A percentile compares a stretch with the other conserved stretches of the same genome.
phyloP scores from a whole-genome alignment of 805 yeast genomes.

The Metschnikowia bowlesiae region DNA sequence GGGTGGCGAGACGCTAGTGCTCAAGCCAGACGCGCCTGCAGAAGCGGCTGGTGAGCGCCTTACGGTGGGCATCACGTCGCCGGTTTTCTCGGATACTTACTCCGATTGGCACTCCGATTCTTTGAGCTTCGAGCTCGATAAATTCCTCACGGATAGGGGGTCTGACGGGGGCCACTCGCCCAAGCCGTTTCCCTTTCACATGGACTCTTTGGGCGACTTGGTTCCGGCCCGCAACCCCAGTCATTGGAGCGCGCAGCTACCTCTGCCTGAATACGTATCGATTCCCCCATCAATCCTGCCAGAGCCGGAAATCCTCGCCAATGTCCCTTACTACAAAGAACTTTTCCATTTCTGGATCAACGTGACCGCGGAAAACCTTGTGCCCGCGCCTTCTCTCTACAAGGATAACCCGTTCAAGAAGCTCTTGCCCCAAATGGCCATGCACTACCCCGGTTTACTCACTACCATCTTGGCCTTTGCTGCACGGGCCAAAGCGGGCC shows the following conservation, averaged over 20 bases:
- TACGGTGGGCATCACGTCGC: not conserved
- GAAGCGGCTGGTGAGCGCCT: not conserved
- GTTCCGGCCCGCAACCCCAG: not conserved
- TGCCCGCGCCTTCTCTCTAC: slow-evolving; percentile 61
- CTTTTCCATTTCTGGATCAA: slow-evolving; percentile 60
- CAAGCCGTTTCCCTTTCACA: not conserved
- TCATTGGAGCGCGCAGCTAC: not conserved
- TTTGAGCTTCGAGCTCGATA: slow-evolving; percentile 1
- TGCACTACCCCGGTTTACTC: slow-evolving; percentile 52
- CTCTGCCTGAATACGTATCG: slow-evolving; percentile 10
- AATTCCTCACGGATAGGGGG: not conserved
- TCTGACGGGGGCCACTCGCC: not conserved
- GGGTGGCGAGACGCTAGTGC: not conserved
- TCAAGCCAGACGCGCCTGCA: not conserved
- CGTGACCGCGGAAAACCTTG: slow-evolving; percentile 56
- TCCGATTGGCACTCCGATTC: not conserved
- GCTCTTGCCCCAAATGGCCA: slow-evolving; percentile 64
- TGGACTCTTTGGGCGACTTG: not conserved
- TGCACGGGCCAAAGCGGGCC: slow-evolving; percentile 27
- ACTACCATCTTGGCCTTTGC: slow-evolving; percentile 49
- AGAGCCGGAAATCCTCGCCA: slow-evolving; percentile 55
- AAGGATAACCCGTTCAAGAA: slow-evolving; percentile 62
- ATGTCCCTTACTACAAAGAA: slow-evolving; percentile 57
- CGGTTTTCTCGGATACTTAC: not conserved
- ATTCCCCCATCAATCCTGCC: slow-evolving; percentile 32